A percentile compares a stretch with the other conserved stretches of the same genome.
phyloP scores from a whole-genome alignment of 2,329 filamentous ascomycete species.

The Cladophialophora immunda region DNA sequence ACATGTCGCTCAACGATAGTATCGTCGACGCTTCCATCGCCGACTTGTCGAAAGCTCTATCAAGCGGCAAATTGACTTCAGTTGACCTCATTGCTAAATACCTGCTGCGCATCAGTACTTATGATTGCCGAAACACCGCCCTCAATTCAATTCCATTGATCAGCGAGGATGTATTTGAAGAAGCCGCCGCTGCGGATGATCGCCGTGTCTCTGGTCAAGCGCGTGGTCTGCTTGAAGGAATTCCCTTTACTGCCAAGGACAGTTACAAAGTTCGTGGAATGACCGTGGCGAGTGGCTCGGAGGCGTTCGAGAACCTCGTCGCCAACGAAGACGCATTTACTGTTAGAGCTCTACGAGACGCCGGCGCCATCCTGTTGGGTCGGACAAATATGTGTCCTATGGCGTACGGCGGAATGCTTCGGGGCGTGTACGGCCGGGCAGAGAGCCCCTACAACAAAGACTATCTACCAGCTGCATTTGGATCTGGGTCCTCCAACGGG shows the following conservation, averaged over 20 bases:
- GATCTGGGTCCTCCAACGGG: constrained; percentile 67
- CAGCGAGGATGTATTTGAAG: constrained; percentile 56
- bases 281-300: constrained; percentile 63
- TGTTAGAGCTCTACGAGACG: constrained; percentile 56
- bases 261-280: constrained; percentile 64
- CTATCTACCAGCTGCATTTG: constrained; percentile 64
- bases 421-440: constrained; percentile 64
- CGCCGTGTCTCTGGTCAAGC: constrained; percentile 50
- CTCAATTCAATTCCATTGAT: constrained; percentile 61
- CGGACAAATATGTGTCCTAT: constrained; percentile 69
- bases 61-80: constrained; percentile 51
- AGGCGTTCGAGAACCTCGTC: constrained; percentile 61
- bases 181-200: constrained; percentile 58
- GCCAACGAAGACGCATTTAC: constrained; percentile 63
- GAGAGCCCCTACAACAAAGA: constrained; percentile 65
- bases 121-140: constrained; percentile 52
- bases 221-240: constrained; percentile 60
- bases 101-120: constrained; percentile 57
- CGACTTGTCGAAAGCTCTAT: constrained; percentile 55
- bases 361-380: constrained; percentile 62
- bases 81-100: constrained; percentile 58
- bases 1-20: constrained; percentile 1
- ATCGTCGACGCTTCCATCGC: constrained; percentile 60
- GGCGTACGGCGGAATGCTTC: constrained; percentile 67
- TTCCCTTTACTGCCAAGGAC: constrained; percentile 67